A percentile compares a stretch with the other conserved stretches of the same genome.
phyloP scores from a whole-genome alignment of 768 basidiomycete species.

The Lyophyllum semitale region DNA sequence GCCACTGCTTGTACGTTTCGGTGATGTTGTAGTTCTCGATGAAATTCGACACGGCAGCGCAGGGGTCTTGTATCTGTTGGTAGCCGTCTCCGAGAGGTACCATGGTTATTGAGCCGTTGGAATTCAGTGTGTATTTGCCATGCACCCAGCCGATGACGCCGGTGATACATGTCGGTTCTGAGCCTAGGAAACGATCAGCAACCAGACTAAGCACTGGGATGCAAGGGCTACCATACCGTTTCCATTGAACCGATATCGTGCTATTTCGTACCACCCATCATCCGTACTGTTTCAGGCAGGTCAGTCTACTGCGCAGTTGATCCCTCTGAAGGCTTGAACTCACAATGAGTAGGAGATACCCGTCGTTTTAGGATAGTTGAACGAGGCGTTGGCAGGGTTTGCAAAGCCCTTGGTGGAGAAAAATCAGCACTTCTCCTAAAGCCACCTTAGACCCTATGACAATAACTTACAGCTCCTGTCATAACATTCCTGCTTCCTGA shows the following conservation, averaged over 20 bases:
- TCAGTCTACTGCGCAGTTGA: conserved; percentile 9
- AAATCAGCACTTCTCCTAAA: conserved; percentile 7
- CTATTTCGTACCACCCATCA: conserved; percentile 83
- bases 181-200: conserved; percentile 44
- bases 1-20: conserved; percentile 67
- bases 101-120: conserved; percentile 82
- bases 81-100: conserved; percentile 83
- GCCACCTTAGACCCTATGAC: neutral
- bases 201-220: neutral
- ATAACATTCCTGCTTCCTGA: conserved; percentile 74
- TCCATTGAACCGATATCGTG: conserved; percentile 84
- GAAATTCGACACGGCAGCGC: conserved; percentile 85
- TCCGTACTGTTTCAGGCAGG: conserved; percentile 47
- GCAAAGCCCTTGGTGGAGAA: conserved; percentile 67
- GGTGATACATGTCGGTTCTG: conserved; percentile 85
- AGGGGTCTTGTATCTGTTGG: conserved; percentile 94
- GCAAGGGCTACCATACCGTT: conserved; percentile 62
- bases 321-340: conserved; percentile 29
- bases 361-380: conserved; percentile 82
- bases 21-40: conserved; percentile 82
- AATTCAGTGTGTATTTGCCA: conserved; percentile 66
- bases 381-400: conserved; percentile 78
- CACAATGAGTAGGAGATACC: conserved; percentile 92
- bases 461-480: conserved; percentile 77
- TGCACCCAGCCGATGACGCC: conserved; percentile 91